phyloP scores from a whole-genome alignment of 257 asterid species.

The Verbascum thapsus region DNA sequence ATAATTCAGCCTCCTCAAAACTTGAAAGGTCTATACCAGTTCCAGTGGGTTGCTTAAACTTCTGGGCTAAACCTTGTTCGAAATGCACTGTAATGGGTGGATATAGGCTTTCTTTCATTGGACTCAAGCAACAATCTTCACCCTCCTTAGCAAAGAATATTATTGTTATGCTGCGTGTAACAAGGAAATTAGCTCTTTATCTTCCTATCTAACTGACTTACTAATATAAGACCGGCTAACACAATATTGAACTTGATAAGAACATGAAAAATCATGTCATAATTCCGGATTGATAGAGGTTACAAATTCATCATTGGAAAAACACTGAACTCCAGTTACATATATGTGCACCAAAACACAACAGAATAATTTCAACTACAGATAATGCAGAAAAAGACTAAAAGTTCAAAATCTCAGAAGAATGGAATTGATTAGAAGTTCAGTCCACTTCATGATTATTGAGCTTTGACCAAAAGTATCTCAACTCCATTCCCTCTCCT shows the following conservation, averaged over 20 bases:
- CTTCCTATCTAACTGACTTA: too few relatives aligned
- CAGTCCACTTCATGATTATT: background rate
- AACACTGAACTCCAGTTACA: conserved; percentile 11
- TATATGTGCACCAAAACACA: background rate
- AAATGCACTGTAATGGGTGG: conserved; percentile 59
- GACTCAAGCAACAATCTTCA: conserved; percentile 57
- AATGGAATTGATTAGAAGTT: background rate
- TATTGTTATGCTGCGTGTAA: conserved; percentile 60
- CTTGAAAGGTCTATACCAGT: conserved; percentile 63
- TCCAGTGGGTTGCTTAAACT: conserved; percentile 73
- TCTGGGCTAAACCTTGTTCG: conserved; percentile 67
- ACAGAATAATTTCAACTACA: background rate
- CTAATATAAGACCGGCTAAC: too few relatives aligned
- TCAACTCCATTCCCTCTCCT: conserved; percentile 12
- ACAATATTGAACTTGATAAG: background rate
- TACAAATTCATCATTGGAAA: background rate
- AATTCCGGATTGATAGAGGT: background rate
- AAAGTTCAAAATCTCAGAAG: background rate
- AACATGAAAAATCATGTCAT: background rate
- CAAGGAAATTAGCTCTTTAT: conserved; percentile 28
- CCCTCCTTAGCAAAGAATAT: conserved; percentile 80
- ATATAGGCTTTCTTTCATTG: conserved; percentile 52
- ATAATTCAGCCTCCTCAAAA: conserved; percentile 49
- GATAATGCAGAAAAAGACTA: conserved; percentile 1
- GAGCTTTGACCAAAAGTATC: background rate